Base-by-base conservation (phyloP, 2,329 filamentous ascomycete species). In the Alternaria triticimaculans region DNA sequence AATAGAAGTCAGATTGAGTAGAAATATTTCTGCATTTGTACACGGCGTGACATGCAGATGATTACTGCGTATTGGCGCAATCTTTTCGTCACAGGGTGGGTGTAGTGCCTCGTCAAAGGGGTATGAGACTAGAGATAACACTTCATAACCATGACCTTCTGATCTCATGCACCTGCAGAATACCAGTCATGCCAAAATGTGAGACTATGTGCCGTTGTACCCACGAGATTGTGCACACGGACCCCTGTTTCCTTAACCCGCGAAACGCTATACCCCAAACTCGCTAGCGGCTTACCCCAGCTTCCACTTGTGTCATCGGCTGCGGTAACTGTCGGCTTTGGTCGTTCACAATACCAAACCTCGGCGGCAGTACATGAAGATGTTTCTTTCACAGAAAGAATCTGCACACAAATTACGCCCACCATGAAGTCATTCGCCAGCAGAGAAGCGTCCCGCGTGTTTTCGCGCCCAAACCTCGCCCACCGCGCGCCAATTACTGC, bases 401-500 rank as follows among this genome's bases (percentile, higher is more conserved):
- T 43, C 66, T 60, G 54, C 55, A 45, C 21, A 48, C 55, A 64
- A 46, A 51, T 46, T 37, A 28, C 55, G 63, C 54, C 62, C 71
- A 66, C 66, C 66, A 78, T 78, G 74, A 80, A 77, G 63, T 66
- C 66, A 37, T 66, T 74, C 58, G 68, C 72, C 33, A 76, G 70
- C 55, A 73, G 75, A 72, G 75, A 78, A 68, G 73, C 72, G 51
- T 61, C 71, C 15, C 70, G 72, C 51, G 65, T 77, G 48, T 59
- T 80, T 18, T 70, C 67, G 41, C 75, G 70, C 43, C 66, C 68
- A 60, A 68, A 60, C 55, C 45, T 67, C 10, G 58, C 62, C 37
- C 70, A 70, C 53, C 69, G 70, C 60, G 62, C 65, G 21, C 65
- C 74, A 70, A 74, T 75, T 57, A 67, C 70, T 18, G 56, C 65